Evolutionary conservation across 164 flowering plant species (phyloP), one percentile per base, ranked within the genome.

Genomic region (Taxillus chinensis): DNA sequence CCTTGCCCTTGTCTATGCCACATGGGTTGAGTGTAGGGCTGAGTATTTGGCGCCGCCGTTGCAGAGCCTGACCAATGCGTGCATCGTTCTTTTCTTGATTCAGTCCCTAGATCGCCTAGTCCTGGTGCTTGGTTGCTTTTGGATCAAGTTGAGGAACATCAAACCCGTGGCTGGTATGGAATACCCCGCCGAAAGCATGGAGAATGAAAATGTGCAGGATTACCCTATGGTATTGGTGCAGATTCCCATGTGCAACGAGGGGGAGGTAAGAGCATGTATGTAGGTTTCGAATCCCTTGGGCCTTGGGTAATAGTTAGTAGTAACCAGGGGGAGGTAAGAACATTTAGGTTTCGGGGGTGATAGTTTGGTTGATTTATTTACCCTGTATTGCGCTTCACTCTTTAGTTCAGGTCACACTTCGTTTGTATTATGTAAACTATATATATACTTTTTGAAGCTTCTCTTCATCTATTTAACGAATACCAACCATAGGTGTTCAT

Each of bases 221-320:
- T 89, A 79, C 69, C 97, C 98, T 0, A 90, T 90, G 98, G 97
- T 86, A 57, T 62, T 93, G 60, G 71, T 90, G 45, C 98, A 93
- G 83, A 90, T 93, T 15, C 97, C 98, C 0, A 93, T 90, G 98
- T 90, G 98, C 80, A 93, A 93, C 59, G 99, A 90, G 81, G 84
- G 80, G 89, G 99, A 93, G 97, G 99, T 90, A 82, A 88, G 90
- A 70, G 61, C 71, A 78, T 73, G 62, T 72, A 78, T 73, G 83
- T 83, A 80, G 86, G 85, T 83, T 76, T 69, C 81, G 8, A 41
- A 62, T 59, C 73, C 71, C 67, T 61, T 27, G 27, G 27, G 27
- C 27, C 27, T 27, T 27, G 27, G 27, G 27, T 27, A 27, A 27
- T 27, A 27, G 27, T 27, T 27, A 27, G 27, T 27, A 27, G 27